phyloP scores from a whole-genome alignment of 441 rosid species.

The Raphanus hybrid region DNA sequence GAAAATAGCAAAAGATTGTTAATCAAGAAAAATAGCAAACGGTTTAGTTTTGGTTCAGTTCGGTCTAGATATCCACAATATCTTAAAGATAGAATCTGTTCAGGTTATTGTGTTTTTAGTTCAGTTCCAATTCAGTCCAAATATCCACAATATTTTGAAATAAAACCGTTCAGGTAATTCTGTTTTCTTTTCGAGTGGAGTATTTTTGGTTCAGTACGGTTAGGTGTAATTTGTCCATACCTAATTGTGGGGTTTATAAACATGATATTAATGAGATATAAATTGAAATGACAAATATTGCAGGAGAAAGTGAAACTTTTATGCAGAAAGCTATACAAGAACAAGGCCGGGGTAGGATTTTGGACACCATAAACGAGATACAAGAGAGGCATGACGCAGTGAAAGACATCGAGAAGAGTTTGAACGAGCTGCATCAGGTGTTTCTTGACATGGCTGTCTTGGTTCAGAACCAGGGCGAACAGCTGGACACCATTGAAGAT shows the following conservation, averaged over 20 bases:
- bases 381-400: conserved; percentile 92
- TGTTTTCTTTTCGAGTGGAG: too few species aligned
- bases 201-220: background rate
- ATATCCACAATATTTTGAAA: too few species aligned
- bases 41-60: too few species aligned
- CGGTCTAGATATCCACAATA: too few species aligned
- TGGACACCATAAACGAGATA: conserved; percentile 81
- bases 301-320: conserved; percentile 95
- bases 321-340: conserved; percentile 89
- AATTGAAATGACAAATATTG: conserved; percentile 14
- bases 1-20: conserved; percentile 19
- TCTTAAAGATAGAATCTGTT: too few species aligned
- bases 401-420: conserved; percentile 76
- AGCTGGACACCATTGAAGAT: conserved; percentile 83
- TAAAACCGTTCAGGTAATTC: too few species aligned
- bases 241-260: background rate
- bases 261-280: background rate
- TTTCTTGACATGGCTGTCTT: conserved; percentile 91
- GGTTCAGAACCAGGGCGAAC: conserved; percentile 77
- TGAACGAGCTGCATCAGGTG: conserved; percentile 86
- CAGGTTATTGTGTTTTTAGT: too few species aligned
- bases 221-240: background rate
- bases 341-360: conserved; percentile 78
- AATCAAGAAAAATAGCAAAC: background rate
- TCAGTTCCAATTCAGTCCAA: too few species aligned